Evolutionary conservation across 768 basidiomycete species (phyloP).

Genomic region (Mrakia blollopis): DNA sequence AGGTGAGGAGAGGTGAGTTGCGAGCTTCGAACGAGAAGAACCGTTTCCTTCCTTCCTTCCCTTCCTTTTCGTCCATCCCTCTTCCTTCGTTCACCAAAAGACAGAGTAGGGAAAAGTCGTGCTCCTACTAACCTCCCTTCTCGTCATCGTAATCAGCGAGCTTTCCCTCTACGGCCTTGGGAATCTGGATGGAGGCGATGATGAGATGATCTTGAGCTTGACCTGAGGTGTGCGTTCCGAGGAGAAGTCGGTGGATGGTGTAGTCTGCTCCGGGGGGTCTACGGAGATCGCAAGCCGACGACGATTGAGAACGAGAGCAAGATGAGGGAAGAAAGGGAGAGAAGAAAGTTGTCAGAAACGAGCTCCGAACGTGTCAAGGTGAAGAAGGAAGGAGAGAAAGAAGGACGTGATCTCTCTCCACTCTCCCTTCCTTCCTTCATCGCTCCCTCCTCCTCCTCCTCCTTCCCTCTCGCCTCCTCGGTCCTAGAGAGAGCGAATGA

Average conservation of each 20-base stretch:
- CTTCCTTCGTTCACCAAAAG: no score
- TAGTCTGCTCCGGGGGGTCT: constrained; percentile 81
- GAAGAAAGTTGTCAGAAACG: no score
- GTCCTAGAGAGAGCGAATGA: not conserved
- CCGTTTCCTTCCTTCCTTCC: not conserved
- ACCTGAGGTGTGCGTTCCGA: constrained; percentile 95
- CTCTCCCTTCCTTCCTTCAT: not conserved
- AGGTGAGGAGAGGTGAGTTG: no score
- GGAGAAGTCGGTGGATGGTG: constrained; percentile 84
- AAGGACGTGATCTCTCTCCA: not conserved
- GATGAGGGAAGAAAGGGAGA: not conserved
- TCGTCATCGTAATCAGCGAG: constrained; percentile 89
- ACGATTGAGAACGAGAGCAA: not conserved
- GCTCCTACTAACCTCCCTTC: constrained; percentile 54
- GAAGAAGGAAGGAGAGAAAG: not conserved
- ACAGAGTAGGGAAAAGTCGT: not conserved
- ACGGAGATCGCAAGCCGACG: not conserved
- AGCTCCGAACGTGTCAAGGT: not conserved
- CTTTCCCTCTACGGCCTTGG: constrained; percentile 61
- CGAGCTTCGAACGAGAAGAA: not conserved
- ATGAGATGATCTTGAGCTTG: constrained; percentile 91
- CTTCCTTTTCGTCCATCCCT: no score
- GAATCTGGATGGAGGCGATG: constrained; percentile 90
- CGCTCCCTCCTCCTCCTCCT: not conserved
- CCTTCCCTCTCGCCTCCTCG: no score